Conservation (phyloP, 2,329 filamentous ascomycete genomes). For the Aureobasidium sp. region DNA sequence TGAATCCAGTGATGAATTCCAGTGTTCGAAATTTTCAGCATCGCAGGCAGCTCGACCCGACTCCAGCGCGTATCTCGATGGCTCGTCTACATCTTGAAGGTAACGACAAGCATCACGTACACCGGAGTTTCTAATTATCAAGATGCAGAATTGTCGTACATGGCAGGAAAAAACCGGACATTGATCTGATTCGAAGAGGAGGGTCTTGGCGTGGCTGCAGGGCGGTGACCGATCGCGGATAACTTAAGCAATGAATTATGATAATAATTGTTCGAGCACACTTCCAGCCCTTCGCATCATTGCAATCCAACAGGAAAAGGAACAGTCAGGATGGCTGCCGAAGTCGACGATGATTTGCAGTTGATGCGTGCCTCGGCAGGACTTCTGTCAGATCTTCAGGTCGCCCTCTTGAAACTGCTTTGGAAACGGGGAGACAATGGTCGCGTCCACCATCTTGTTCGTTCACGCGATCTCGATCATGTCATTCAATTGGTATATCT, state of each 20-base stretch:
- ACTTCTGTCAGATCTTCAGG: slow-evolving; percentile 26
- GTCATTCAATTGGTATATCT: slow-evolving; percentile 27
- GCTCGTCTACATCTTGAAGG: not conserved
- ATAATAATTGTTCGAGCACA: not conserved
- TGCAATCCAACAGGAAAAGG: not conserved
- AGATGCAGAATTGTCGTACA: not conserved
- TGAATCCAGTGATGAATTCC: no score
- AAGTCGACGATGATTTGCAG: slow-evolving; percentile 35
- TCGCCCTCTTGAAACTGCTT: slow-evolving; percentile 36
- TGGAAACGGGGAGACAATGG: slow-evolving; percentile 25
- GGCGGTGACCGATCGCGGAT: no score
- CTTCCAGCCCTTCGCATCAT: not conserved
- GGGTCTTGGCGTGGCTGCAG: no score
- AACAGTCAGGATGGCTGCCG: not conserved
- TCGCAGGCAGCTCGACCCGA: no score
- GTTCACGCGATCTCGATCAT: slow-evolving; percentile 31
- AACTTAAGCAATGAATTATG: no score
- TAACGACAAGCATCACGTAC: not conserved
- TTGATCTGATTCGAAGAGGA: no score
- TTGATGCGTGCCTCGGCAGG: slow-evolving; percentile 34
- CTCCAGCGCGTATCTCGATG: no score
- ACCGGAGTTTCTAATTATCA: no score
- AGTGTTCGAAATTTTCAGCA: no score
- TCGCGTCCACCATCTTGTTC: slow-evolving; percentile 30
- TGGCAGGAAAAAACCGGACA: no score